Conservation (phyloP, 441 rosid genomes). For the Pelargonium citronellum region DNA sequence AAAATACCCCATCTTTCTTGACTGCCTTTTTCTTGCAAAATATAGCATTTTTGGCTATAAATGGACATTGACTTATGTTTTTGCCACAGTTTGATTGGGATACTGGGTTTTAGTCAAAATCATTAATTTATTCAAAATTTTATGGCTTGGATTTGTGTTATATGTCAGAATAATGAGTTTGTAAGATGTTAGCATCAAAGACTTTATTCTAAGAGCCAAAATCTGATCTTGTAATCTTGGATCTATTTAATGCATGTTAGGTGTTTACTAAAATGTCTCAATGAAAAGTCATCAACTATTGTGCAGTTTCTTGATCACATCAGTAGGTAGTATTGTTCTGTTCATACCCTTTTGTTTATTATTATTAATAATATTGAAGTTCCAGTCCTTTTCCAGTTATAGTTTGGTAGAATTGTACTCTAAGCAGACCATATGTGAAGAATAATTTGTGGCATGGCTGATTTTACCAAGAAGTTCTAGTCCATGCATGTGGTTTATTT, state of each 20-base stretch:
- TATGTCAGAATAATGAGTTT: neutral
- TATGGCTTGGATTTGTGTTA: neutral
- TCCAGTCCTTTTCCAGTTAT: neutral
- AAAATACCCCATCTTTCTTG: neutral
- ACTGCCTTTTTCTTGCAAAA: neutral
- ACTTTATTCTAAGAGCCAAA: neutral
- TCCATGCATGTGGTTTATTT: neutral
- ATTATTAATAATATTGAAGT: neutral
- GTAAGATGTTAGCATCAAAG: neutral
- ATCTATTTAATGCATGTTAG: neutral
- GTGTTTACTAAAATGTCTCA: neutral
- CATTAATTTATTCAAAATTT: neutral
- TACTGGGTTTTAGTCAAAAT: slow-evolving; percentile 6
- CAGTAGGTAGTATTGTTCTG: neutral
- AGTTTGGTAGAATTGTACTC: neutral
- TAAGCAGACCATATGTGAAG: no score
- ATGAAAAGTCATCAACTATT: neutral
- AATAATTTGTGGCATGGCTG: no score
- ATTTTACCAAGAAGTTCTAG: neutral
- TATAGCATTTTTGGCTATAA: neutral
- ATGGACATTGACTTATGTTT: neutral
- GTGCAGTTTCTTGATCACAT: neutral
- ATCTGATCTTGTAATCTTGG: neutral
- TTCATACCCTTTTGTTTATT: slow-evolving; percentile 1
- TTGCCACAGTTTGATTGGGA: neutral